Evolutionary conservation across 305 asterid genomes (phyloP).

Genomic region (Solanum hybrid): DNA sequence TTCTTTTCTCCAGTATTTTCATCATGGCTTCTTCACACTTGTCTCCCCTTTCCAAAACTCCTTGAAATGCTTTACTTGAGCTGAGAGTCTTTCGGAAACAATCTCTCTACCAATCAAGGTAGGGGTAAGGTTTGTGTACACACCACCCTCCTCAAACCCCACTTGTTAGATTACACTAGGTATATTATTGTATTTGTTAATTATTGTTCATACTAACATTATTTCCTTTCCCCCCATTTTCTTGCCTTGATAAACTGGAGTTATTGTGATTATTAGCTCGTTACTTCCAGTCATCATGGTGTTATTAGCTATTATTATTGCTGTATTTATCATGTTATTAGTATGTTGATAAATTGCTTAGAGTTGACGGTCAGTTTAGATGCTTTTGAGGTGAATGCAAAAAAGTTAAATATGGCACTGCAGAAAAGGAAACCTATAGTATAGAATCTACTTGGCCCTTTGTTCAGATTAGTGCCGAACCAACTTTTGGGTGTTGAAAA

Average conservation of each 20-base stretch:
- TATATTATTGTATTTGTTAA: not conserved
- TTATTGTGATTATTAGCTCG: not conserved
- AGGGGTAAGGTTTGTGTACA: not conserved
- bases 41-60: not conserved
- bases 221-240: not conserved
- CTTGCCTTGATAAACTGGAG: not conserved
- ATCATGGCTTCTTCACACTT: not conserved
- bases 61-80: not conserved
- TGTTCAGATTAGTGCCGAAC: not conserved
- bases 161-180: not conserved
- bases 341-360: not conserved
- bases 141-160: not conserved
- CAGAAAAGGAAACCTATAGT: not conserved
- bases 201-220: not conserved
- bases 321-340: not conserved
- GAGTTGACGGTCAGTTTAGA: not conserved
- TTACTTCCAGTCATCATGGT: not conserved
- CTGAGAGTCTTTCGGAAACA: not conserved
- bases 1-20: not conserved
- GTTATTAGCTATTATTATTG: not conserved
- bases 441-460: not conserved
- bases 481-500: not conserved
- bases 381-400: not conserved
- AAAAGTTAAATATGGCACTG: not conserved
- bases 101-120: not conserved